These are phyloP conservation scores for Solanum infundibuliforme DNA, from an alignment of 257 asterid genomes.

Conservation along the genomic window DNA sequence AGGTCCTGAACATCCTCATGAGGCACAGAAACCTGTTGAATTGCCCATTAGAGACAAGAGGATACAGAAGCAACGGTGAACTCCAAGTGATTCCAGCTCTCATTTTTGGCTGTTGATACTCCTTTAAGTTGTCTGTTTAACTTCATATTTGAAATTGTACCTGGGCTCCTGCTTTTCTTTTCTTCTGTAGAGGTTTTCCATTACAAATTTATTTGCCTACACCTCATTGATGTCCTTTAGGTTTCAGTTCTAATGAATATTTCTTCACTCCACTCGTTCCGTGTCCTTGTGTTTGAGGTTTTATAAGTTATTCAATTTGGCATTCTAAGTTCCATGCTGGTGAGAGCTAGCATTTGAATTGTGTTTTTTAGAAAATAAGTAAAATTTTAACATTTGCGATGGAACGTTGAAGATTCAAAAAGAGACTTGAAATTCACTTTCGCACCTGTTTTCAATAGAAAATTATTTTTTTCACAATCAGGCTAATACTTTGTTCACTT, in stretches of 20 bases:
- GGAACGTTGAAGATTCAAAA: not conserved
- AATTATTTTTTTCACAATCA: not conserved
- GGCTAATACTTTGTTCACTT: not conserved
- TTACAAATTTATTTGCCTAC: not conserved
- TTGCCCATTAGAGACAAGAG: constrained; percentile 90
- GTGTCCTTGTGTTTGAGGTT: not conserved
- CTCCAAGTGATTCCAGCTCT: not conserved
- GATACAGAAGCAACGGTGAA: constrained; percentile 29
- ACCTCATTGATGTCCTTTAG: not conserved
- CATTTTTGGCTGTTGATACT: not conserved
- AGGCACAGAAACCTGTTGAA: constrained; percentile 72
- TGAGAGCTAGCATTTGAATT: not conserved
- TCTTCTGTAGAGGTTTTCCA: not conserved
- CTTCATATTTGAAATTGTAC: not conserved
- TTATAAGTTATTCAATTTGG: not conserved
- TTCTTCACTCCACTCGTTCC: not conserved
- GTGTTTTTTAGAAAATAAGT: not conserved
- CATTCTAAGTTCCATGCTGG: not conserved
- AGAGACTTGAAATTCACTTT: not conserved
- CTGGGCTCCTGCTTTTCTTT: not conserved
- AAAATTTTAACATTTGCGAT: not conserved
- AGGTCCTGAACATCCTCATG: constrained; percentile 93
- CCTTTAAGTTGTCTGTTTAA: not conserved
- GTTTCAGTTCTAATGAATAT: not conserved
- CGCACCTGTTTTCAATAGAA: not conserved